These are phyloP conservation scores for Podaxis sp. DNA, from an alignment of 768 basidiomycete genomes.

Conservation along the genomic window DNA sequence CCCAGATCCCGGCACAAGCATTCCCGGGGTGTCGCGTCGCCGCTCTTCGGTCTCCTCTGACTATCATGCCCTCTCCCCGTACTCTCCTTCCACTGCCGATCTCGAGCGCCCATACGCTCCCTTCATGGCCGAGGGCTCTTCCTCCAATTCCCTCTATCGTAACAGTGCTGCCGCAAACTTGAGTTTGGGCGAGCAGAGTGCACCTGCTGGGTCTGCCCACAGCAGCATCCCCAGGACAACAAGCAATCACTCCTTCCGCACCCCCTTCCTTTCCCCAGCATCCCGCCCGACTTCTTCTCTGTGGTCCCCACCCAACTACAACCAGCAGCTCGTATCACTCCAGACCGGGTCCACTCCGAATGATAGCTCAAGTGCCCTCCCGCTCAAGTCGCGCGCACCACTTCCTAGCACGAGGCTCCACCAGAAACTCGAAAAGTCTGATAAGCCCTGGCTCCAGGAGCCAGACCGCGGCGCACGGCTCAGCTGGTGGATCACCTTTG, in stretches of 20 bases:
- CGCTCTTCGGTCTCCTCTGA: constrained; percentile 32
- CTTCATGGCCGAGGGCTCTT: constrained; percentile 38
- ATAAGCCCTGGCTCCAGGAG: constrained; percentile 63
- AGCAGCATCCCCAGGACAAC: constrained; percentile 36
- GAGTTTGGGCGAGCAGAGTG: constrained; percentile 17
- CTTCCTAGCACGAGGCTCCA: constrained; percentile 50
- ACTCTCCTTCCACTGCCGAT: constrained; percentile 16
- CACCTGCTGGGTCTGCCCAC: not conserved
- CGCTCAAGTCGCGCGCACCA: constrained; percentile 35
- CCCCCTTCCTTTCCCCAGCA: constrained; percentile 69
- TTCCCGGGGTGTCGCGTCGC: constrained; percentile 29
- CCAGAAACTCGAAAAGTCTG: constrained; percentile 46
- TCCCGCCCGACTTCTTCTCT: constrained; percentile 61
- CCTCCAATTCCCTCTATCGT: constrained; percentile 41
- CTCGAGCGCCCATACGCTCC: constrained; percentile 47
- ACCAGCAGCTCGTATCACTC: constrained; percentile 21
- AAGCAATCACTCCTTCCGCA: constrained; percentile 56
- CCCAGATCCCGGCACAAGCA: constrained; percentile 54
- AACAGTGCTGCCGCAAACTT: constrained; percentile 44
- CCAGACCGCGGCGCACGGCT: constrained; percentile 32
- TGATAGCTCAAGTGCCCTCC: constrained; percentile 15
- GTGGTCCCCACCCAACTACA: constrained; percentile 60
- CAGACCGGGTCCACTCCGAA: constrained; percentile 17
- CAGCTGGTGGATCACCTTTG: constrained; percentile 50
- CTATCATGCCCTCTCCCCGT: constrained; percentile 20